phyloP scores from a whole-genome alignment of 1,284 basidiomycete species.

The Ceratobasidium papillatum region DNA sequence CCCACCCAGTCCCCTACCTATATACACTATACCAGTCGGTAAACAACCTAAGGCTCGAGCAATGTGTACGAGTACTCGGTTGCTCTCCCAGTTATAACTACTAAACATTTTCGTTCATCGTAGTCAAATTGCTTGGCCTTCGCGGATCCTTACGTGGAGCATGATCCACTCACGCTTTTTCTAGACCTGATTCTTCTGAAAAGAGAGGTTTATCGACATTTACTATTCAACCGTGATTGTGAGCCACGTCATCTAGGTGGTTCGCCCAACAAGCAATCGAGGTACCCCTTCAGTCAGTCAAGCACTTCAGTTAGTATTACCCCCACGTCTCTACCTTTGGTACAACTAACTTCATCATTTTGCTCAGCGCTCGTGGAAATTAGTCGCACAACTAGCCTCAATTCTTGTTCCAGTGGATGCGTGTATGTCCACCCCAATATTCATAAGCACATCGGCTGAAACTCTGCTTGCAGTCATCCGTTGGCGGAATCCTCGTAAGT shows the following conservation, averaged over 20 bases:
- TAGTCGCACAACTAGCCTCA: slow-evolving; percentile 6
- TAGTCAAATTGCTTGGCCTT: slow-evolving; percentile 74
- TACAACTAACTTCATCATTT: not conserved
- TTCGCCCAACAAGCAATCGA: not conserved
- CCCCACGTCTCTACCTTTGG: not conserved
- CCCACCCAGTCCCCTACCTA: slow-evolving; percentile 69
- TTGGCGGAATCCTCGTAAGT: not conserved
- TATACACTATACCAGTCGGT: slow-evolving; percentile 88
- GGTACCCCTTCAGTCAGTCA: not conserved
- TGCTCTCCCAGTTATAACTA: slow-evolving; percentile 3
- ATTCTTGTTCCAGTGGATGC: slow-evolving; percentile 16
- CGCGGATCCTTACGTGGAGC: slow-evolving; percentile 90
- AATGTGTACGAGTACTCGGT: slow-evolving; percentile 65
- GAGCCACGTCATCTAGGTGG: slow-evolving; percentile 39
- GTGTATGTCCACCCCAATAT: not conserved
- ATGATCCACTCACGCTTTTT: slow-evolving; percentile 78
- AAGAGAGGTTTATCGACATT: slow-evolving; percentile 84
- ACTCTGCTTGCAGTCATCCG: slow-evolving; percentile 14
- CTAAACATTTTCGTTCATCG: slow-evolving; percentile 45
- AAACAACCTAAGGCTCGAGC: slow-evolving; percentile 81
- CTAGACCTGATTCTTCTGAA: slow-evolving; percentile 90
- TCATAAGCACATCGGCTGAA: not conserved
- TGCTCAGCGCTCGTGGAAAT: not conserved
- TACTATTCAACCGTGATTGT: slow-evolving; percentile 86
- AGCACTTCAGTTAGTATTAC: not conserved